A percentile compares a stretch with the other conserved stretches of the same genome.
Evolutionary conservation across 2,329 filamentous ascomycete species (phyloP).

Genomic region (Xylaria sp.): DNA sequence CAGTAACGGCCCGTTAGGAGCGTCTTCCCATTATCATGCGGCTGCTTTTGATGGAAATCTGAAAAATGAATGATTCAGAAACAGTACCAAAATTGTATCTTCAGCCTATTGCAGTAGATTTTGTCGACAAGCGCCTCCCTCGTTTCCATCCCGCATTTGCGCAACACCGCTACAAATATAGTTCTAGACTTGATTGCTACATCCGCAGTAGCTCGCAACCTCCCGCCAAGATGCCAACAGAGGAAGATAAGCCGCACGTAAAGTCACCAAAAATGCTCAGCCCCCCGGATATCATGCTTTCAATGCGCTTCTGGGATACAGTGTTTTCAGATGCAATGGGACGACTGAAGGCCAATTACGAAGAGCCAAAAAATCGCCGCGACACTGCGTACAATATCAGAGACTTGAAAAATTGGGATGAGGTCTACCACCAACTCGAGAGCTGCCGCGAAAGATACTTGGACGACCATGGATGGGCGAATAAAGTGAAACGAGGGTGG

Average conservation of each 20-base stretch:
- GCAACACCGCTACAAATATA: too few relatives aligned
- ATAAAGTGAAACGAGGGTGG: not conserved
- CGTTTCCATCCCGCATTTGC: too few relatives aligned
- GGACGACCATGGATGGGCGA: not conserved
- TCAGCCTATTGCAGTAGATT: too few relatives aligned
- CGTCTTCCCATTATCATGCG: too few relatives aligned
- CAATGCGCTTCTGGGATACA: not conserved
- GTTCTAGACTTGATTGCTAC: too few relatives aligned
- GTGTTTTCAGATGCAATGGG: not conserved
- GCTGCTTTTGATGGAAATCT: too few relatives aligned
- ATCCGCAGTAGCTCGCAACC: too few relatives aligned
- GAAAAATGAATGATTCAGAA: too few relatives aligned
- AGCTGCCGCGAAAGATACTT: not conserved
- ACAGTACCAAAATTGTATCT: too few relatives aligned
- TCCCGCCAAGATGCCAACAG: too few relatives aligned
- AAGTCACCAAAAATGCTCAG: not conserved
- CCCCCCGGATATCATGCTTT: conserved; percentile 1
- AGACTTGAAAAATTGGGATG: not conserved
- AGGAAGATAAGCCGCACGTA: not conserved
- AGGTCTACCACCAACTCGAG: not conserved
- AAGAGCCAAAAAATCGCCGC: not conserved
- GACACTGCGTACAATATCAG: not conserved
- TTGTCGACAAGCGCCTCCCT: too few relatives aligned
- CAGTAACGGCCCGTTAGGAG: too few relatives aligned
- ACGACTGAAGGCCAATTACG: not conserved